A percentile compares a stretch with the other conserved stretches of the same genome.
phyloP scores from a whole-genome alignment of 2,329 filamentous ascomycete genomes.

The Penicillium psychrosexuale region DNA sequence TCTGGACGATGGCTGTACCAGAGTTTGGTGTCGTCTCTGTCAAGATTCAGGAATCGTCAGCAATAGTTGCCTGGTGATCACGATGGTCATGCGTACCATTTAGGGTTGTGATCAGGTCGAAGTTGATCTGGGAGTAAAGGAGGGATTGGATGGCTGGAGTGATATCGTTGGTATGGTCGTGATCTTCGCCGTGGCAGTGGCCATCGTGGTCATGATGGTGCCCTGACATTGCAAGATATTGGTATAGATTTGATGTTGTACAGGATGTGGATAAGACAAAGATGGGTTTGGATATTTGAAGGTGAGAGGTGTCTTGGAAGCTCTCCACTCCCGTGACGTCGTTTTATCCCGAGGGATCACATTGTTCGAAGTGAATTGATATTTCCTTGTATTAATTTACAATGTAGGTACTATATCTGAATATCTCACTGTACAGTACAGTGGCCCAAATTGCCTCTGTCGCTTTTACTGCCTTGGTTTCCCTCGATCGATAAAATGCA shows the following conservation, averaged over 20 bases:
- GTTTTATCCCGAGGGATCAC: not conserved
- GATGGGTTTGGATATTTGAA: not conserved
- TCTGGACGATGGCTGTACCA: slow-evolving; percentile 75
- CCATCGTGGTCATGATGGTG: slow-evolving; percentile 40
- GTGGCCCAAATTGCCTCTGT: not conserved
- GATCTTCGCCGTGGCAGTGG: slow-evolving; percentile 53
- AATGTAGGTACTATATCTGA: not conserved
- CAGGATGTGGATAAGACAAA: not conserved
- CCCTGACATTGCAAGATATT: slow-evolving; percentile 29
- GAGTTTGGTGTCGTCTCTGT: slow-evolving; percentile 60
- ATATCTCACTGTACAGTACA: not conserved
- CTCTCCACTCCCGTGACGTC: slow-evolving; percentile 24
- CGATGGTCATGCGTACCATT: slow-evolving; percentile 55
- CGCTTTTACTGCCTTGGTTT: not conserved
- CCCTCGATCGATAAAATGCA: not conserved
- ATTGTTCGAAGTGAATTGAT: not conserved
- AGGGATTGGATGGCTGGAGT: slow-evolving; percentile 86
- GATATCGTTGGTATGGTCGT: slow-evolving; percentile 90
- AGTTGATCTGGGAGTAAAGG: slow-evolving; percentile 88
- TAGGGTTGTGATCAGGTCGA: slow-evolving; percentile 76
- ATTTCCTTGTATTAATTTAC: not conserved
- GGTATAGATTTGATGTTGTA: not conserved
- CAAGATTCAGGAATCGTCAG: not conserved
- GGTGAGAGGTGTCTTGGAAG: slow-evolving; percentile 6
- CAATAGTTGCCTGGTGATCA: not conserved